Base-by-base conservation (phyloP, 441 rosid species). In the Raphanus hybrid region DNA sequence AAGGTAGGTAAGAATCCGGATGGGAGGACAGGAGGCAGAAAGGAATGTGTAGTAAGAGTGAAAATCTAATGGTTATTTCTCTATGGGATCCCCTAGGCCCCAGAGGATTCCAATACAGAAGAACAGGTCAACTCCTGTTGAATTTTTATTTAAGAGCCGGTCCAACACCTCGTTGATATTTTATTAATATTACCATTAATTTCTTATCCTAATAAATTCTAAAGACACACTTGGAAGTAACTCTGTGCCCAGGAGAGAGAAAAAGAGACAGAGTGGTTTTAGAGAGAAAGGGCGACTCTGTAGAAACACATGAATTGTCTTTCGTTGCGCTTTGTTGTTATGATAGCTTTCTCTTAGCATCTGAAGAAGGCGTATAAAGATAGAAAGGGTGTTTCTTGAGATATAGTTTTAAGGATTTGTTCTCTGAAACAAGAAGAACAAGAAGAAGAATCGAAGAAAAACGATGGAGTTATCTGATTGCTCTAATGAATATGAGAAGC, bases 151-250 rank as follows among this genome's bases (percentile, higher is more conserved):
- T 1, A 10, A 57, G 67, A 43, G 67, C 72, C 41, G 80, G 80
- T 77, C 76, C 55, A 55, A 65, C 67, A n/a, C 76, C 39, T 45
- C 2, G 3, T 70, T 29, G 11, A 64, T 71, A 43, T 65, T 71
- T 45, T 54, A 29, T 45, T 54, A 16, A 64, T 77, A 77, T 20
- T 65, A 45, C 75, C 68, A 65, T 66, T 67, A 48, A 12, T 43
- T 43, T 43, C 52, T 43, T 43, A 12, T 43, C 52, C 52, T 43
- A 43, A 43, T 43, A 43, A 43, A 43, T 43, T 43, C 52, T 4
- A 12, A 43, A 71, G 54, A 69, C 78, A 78, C 66, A 78, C 70
- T 73, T 73, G 74, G 70, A 78, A 73, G 69, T 78, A 67, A 77
- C 71, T 72, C 23, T 71, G 12, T 60, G n/a, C 50, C 74, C 74